phyloP scores from a whole-genome alignment of 441 rosid species.

The Bocquillonia castaneifolia region DNA sequence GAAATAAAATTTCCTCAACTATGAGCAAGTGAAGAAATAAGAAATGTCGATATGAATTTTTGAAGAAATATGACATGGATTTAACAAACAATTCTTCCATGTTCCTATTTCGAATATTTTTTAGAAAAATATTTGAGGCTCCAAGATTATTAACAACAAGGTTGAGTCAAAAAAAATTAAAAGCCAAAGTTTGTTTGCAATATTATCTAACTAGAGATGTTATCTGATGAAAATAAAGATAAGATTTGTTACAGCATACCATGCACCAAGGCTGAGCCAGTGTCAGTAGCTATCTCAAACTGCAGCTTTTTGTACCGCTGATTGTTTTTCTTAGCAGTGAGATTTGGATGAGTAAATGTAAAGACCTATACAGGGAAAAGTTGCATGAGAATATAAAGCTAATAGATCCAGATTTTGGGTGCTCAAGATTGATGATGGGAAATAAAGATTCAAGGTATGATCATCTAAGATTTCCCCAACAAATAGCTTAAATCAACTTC shows the following conservation, averaged over 20 bases:
- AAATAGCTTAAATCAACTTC: constrained; percentile 6
- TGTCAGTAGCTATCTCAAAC: constrained; percentile 63
- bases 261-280: constrained; percentile 84
- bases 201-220: neutral
- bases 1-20: neutral
- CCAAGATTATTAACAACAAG: neutral
- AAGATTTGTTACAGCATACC: constrained; percentile 43
- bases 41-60: no score
- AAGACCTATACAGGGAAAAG: constrained; percentile 55
- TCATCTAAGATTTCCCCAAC: constrained; percentile 7
- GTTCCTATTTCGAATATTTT: neutral
- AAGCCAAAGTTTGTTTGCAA: neutral
- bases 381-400: constrained; percentile 10
- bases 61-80: no score
- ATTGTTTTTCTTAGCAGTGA: constrained; percentile 51
- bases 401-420: neutral
- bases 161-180: neutral
- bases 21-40: neutral
- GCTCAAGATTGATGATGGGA: constrained; percentile 1
- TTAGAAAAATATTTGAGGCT: neutral
- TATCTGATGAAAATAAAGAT: neutral
- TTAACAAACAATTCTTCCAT: no score
- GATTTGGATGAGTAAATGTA: constrained; percentile 81
- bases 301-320: constrained; percentile 71
- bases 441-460: neutral